Base-by-base conservation (phyloP, 176 grass and related monocot genomes). In the Oryza officinalis region DNA sequence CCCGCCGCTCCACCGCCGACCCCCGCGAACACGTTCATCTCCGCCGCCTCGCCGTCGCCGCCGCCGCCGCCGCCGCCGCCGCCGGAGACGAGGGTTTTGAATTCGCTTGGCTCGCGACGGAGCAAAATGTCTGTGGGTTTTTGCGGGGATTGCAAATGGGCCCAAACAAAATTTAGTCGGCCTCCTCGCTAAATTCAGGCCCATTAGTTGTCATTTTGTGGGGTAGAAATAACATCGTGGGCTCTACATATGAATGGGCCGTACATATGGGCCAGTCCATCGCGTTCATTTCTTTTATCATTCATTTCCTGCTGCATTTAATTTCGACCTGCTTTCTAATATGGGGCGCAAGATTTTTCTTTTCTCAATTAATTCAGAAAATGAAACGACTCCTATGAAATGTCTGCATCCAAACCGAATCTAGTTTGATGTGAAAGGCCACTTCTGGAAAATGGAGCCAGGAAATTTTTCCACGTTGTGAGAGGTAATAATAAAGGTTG, bases 21-120 rank as follows among this genome's bases (percentile, higher is more conserved):
- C 31, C 80, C 84, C 31, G 77, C 71, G 43, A 91, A 86, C 69
- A 82, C 74, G 74, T 84, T 95, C 93, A 93, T 98, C 73, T 71
- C 50, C 83, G 78, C 70, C 60, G 17, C 25, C 65, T 15, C 27
- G 38, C 67, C 65, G 63, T 38, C 65, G 40, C 1, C 20, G 28
- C 15, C 47, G 15, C 1, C 46, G 46, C 18, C 6, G 76, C 9
- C n/a, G n/a, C 33, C 33, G 33, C 33, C 69, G 63, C 44, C 31
- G 84, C 64, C 47, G 79, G 78, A 52, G 63, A 45, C 32, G 71
- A 89, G 79, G 79, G 79, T 86, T 90, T 76, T 41, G 44, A 75
- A 74, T 3, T 50, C 17, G 40, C n/a, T 47, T 8, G 57, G 74
- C 32, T 72, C 41, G 41, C 30, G 28, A 18, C 5, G 8, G 63